Evolutionary conservation across 768 basidiomycete genomes (phyloP), one percentile per base, ranked within the genome.

Genomic region (Nidularia pulvinata): DNA sequence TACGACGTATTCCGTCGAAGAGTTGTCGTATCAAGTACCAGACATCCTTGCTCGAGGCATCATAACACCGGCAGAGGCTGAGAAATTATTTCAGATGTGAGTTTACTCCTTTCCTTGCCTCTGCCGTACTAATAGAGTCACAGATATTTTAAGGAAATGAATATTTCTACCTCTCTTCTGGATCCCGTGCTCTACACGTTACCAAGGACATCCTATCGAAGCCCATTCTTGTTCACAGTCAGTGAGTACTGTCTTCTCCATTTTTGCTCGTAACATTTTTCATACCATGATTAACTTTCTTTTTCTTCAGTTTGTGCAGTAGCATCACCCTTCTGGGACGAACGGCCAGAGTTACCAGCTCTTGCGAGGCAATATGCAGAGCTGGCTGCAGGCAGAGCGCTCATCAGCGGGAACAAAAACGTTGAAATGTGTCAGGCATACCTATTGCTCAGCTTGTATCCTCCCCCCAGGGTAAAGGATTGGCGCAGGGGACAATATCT

Each of bases 171-270:
- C 16, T 93, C 87, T 2, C 66, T 96, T 25, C 73, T 96, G 19
- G 94, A 95, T 59, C 87, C 89, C 7, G 79, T 81, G 33, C 78
- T 96, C 22, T 95, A 98, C 64, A 94, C 92, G 0, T 87, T 93
- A 5, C 87, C 88, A 50, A 80, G 78, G 57, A 90, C 91, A 1
- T 88, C 85, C 57, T 85, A 85, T 68, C 83, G 95, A 22, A 92
- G 89, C 61, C 92, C 94, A 2, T 96, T 96, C 75, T 69, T 98
- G 37, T 94, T 96, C 70, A 95, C 95, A 33, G 91, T 93, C 54
- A 83, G 91, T 93, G 61, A 81, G 85, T 9, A 14, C n/a, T 44
- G 25, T 16, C 45, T 46, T 46, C 45, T 14, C 10, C 13, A 3
- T 14, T 10, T 46, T 46, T 11, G 25, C 22, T 22, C 25, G 25